Percentiles rank a stretch among this genome's conserved stretches.
Evolutionary conservation across 768 basidiomycete species (phyloP).

Genomic region (Tephrocybe sp.): DNA sequence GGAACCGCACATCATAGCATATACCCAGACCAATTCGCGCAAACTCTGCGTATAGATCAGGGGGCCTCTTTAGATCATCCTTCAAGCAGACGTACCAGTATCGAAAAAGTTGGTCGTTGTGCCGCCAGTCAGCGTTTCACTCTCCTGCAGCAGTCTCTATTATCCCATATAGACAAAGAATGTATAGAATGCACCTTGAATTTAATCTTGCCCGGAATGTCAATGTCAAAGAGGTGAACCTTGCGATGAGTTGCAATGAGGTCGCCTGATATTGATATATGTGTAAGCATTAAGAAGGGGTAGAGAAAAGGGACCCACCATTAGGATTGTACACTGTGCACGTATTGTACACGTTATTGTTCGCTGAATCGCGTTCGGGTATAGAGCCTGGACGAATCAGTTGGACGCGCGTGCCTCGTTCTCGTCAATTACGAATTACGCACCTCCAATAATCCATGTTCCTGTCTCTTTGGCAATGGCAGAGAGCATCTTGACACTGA

Average conservation of each 20-base stretch:
- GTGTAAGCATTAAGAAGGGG: neutral
- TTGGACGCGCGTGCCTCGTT: neutral
- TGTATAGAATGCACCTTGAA: constrained; percentile 59
- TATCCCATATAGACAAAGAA: neutral
- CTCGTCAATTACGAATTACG: constrained; percentile 2
- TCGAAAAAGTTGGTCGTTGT: constrained; percentile 75
- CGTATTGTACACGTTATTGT: constrained; percentile 85
- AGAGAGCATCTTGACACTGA: constrained; percentile 81
- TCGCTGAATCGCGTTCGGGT: constrained; percentile 69
- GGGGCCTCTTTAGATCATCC: neutral
- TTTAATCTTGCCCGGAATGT: constrained; percentile 88
- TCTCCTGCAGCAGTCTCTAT: constrained; percentile 54
- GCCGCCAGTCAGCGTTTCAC: constrained; percentile 83
- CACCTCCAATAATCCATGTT: constrained; percentile 94
- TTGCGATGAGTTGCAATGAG: constrained; percentile 90
- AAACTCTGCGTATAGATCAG: constrained; percentile 58
- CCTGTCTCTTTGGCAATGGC: constrained; percentile 71
- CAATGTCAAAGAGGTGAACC: constrained; percentile 96
- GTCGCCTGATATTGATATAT: constrained; percentile 58
- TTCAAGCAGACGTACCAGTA: constrained; percentile 52
- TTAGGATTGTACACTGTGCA: constrained; percentile 86
- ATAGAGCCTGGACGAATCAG: constrained; percentile 69
- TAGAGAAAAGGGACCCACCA: constrained; percentile 35
- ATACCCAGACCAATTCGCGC: constrained; percentile 96
- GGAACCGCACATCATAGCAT: constrained; percentile 95